Base-by-base conservation (phyloP, 148 eudicot genomes). In the Nyssa sinensis region DNA sequence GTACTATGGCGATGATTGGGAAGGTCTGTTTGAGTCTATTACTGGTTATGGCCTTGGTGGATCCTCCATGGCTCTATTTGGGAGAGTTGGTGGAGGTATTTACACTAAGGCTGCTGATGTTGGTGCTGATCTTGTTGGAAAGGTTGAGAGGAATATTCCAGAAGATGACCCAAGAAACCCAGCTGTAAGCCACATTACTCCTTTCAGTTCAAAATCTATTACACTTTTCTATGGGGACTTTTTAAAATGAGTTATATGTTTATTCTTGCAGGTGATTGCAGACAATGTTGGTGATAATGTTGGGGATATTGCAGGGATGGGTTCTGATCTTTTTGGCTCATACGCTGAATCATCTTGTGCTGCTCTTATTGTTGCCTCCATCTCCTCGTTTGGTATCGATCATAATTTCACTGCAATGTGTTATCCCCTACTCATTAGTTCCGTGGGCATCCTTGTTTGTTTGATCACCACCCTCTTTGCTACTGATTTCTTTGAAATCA, bases 11-110 rank as follows among this genome's bases (percentile, higher is more conserved):
- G 86, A 89, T 71, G 93, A 89, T 55, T 89, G 87, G 90, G 93
- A 89, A 77, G 93, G 93, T 2, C 90, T 86, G 47, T 89, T 83
- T 70, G 90, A 87, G 83, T 82, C 87, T n/a, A 89, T 89, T 76
- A 93, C 91, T 77, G 97, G 97, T 34, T 93, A 93, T 79, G 97
- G 95, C 39, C 95, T 92, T 71, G 97, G 97, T 74, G 97, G 97
- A 32, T 93, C 97, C 61, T 88, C 93, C 27, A 90, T 93, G 97
- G 93, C 98, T 53, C 85, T 93, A 37, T 89, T 91, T 69, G 96
- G 96, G 12, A 87, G 96, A 85, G 98, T 91, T 78, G 93, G 88
- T 62, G 94, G 98, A 55, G 98, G 98, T 16, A 93, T 93, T 33
- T 93, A 93, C 71, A 93, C 96, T 11, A 93, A 93, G 67, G 97